A percentile compares a stretch with the other conserved stretches of the same genome.
These are phyloP conservation scores for Arabis alpina DNA, from an alignment of 345 rosid species.

Conservation along the genomic window DNA sequence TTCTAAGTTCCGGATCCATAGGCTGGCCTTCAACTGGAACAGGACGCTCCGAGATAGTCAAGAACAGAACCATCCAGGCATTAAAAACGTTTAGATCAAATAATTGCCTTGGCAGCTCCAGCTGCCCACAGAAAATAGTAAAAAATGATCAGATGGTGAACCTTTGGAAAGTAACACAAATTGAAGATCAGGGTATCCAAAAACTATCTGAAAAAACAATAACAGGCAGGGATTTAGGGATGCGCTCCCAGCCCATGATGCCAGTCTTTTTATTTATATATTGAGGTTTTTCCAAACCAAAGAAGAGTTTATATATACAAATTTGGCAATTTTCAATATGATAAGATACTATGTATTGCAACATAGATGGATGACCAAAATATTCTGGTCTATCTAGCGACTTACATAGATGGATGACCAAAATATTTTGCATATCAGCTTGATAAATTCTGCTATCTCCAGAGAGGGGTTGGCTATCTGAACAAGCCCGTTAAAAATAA, in stretches of 20 bases:
- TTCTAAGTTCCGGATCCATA: conserved; percentile 81
- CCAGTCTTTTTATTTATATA: conserved; percentile 9
- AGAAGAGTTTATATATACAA: conserved; percentile 6
- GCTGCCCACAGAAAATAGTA: conserved; percentile 49
- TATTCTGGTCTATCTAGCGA: conserved; percentile 48
- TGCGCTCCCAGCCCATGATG: conserved; percentile 11
- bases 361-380: conserved; percentile 98
- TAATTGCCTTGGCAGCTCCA: conserved; percentile 95
- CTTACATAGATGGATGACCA: conserved; percentile 99
- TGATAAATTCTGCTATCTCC: conserved; percentile 89
- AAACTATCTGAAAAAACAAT: conserved; percentile 7
- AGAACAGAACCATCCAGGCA: conserved; percentile 95
- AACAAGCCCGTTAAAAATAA: conserved; percentile 77
- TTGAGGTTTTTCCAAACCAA: conserved; percentile 11
- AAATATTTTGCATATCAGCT: conserved; percentile 97
- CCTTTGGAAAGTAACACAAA: conserved; percentile 4
- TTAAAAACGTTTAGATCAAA: conserved; percentile 77
- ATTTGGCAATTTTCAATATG: background rate
- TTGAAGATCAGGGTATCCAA: conserved; percentile 2
- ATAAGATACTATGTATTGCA: conserved; percentile 14
- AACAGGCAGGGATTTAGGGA: conserved; percentile 13
- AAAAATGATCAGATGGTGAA: conserved; percentile 21
- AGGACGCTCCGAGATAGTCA: conserved; percentile 86
- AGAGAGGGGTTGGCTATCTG: conserved; percentile 80
- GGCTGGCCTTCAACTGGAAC: conserved; percentile 98